Base-by-base conservation (phyloP, 805 yeast species). In the Saturnispora saitoi region DNA sequence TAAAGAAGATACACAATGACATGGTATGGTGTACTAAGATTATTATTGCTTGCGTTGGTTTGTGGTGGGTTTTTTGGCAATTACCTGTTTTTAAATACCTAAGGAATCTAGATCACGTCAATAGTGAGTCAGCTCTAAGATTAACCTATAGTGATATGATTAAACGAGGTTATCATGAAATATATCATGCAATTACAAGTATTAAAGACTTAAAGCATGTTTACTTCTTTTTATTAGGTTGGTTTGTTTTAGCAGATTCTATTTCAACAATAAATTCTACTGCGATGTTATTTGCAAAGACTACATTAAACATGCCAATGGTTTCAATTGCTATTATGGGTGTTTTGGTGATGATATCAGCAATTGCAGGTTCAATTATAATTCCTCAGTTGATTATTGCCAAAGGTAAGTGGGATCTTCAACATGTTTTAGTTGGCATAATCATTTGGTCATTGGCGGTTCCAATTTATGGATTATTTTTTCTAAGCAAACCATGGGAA, bases 1-100 rank as follows among this genome's bases (percentile, higher is more conserved):
- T 55, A 3, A 50, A 50, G 22, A 28, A 34, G 26, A 43, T 45
- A 6, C 26, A 54, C 42, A 14, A 48, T 58, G 41, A 56, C 51
- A 42, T 63, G 11, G 56, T 66, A 7, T 60, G 56, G 48, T 76
- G 81, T 8, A 67, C 83, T 4, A 81, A 81, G 54, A 59, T 74
- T 24, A 87, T 85, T 0, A 73, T 84, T 15, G 67, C 75, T 10
- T 61, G 78, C 29, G 85, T 85, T 15, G 93, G 93, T 1, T 24
- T 76, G 1, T 85, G 93, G 91, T 86, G 95, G 95, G 60, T 81
- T 6, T 49, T 76, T 2, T 84, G 83, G 69, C 88, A 83, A 57
- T 45, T 80, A 4, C 91, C 91, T 3, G 70, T 84, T 32, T 59
- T 67, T 1, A 56, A 70, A 51, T 63, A 76, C 38, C 62, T 86